Evolutionary conservation across 176 grass and related monocot genomes (phyloP).

Genomic region (Bromus sterilis): DNA sequence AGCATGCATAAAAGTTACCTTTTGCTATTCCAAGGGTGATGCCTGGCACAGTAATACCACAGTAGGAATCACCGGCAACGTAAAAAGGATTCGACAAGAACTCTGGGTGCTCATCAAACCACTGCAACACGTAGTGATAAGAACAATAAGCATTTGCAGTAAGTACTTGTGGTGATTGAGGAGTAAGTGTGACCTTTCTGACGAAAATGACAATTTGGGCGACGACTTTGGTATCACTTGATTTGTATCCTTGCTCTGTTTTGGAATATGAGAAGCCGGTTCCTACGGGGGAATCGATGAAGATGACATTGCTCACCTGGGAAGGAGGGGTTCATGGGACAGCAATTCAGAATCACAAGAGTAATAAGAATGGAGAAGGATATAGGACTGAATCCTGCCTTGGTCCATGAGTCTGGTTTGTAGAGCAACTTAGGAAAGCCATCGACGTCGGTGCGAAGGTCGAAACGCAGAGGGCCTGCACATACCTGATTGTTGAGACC

Average conservation of each 20-base stretch:
- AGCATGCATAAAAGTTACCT: background rate
- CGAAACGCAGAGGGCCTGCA: constrained; percentile 57
- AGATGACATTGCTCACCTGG: constrained; percentile 61
- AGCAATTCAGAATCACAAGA: background rate
- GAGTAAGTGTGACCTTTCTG: constrained; percentile 30
- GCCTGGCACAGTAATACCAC: constrained; percentile 41
- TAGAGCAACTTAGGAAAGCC: constrained; percentile 49
- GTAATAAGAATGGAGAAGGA: background rate
- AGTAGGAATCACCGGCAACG: constrained; percentile 61
- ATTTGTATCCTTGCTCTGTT: constrained; percentile 5
- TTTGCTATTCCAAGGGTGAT: constrained; percentile 28
- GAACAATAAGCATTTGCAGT: background rate
- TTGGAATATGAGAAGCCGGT: constrained; percentile 63
- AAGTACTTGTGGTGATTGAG: background rate
- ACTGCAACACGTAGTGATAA: constrained; percentile 13
- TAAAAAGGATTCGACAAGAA: constrained; percentile 61
- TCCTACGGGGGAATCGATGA: constrained; percentile 59
- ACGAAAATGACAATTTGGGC: constrained; percentile 42
- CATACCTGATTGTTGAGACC: background rate
- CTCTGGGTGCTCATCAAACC: constrained; percentile 43
- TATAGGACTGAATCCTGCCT: constrained; percentile 27
- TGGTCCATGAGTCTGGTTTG: constrained; percentile 50
- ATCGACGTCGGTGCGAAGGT: background rate
- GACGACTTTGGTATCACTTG: constrained; percentile 34
- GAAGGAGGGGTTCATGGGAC: background rate